Base-by-base conservation (phyloP, 495 filamentous ascomycete genomes). In the Lineolata rhizophorae region DNA sequence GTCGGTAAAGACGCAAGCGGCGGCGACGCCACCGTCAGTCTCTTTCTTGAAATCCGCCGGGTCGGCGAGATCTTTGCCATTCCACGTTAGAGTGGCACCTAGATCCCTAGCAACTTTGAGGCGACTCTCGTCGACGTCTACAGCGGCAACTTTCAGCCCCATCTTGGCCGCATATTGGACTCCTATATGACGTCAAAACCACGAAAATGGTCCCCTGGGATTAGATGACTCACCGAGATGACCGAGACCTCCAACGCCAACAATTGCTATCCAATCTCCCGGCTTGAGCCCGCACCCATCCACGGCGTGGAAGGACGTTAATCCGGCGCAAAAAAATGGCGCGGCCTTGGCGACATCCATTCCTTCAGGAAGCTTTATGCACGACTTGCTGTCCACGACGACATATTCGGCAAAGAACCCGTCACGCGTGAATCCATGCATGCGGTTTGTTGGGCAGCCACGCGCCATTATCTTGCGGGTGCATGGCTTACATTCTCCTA, bases 401-500 rank as follows among this genome's bases (percentile, higher is more conserved):
- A 35, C 45, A 35, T 50, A 50, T 22, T 47, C 39, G 22, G 42
- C 38, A 29, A 50, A 50, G 21, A 43, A 50, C 18, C 47, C 47
- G 35, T 50, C 37, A 14, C 31, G 11, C 0, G 35, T 36, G 29
- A 50, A 48, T 5, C 47, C 47, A 32, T 47, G 44, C 41, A 50
- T 45, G 26, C 43, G 38, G 2, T 36, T 38, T 4, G 35, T 41
- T 9, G n/a, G n/a, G 44, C 47, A 1, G 35, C 39, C 18, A 34
- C 39, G 29, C 46, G 47, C 20, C 39, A 43, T 9, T 27, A 4
- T 30, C 38, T 46, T 11, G 40, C 35, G 6, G 40, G 15, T 30
- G n/a, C n/a, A n/a, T n/a, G n/a, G n/a, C n/a, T n/a, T n/a, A n/a
- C n/a, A n/a, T n/a, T n/a, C n/a, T n/a, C n/a, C n/a, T n/a, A n/a